Evolutionary conservation across 805 yeast species (phyloP), one percentile per base, ranked within the genome.

Genomic region (Yamadazyma phyllophila): DNA sequence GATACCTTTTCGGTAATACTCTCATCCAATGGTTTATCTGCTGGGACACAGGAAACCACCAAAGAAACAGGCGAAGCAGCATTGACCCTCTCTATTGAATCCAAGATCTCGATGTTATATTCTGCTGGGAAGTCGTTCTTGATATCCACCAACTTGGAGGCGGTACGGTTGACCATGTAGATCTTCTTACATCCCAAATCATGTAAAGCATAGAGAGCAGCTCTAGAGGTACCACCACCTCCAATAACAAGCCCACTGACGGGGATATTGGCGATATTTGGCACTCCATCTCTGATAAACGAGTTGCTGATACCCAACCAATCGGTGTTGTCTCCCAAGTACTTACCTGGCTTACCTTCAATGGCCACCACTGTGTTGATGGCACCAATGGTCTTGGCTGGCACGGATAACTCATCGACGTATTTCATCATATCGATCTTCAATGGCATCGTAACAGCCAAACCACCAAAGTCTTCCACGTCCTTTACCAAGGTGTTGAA

Each of bases 201-300:
- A 59, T 81, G 78, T 53, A 94, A 74, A 1, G 99, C 97, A 63
- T 79, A 90, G 12, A 88, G 81, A 0, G 97, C 98, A 35, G 99
- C 97, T 58, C 97, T 78, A 1, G 97, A 83, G 20, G 99, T 91
- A 36, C 99, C 99, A 35, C 99, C 99, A 15, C 96, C 97, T 42
- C 99, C 99, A 52, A 94, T 73, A 37, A 94, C 85, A 48, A 91
- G 68, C 27, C 97, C 97, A 46, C 76, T 68, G 10, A 74, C 69
- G 12, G 56, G 48, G 26, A 58, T 56, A 47, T 55, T 59, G 16
- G 60, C 62, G 46, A 60, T 57, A 34, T 66, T 65, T 34, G 83
- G 79, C 35, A 81, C 82, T 33, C 96, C 96, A 47, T 75, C 73
- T 49, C 76, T 66, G 14, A 68, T 60, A 54, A 90, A 81, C 2